Percentiles rank a stretch among this genome's conserved stretches.
phyloP scores from a whole-genome alignment of 2,329 filamentous ascomycete genomes.

The Polychaeton citri region DNA sequence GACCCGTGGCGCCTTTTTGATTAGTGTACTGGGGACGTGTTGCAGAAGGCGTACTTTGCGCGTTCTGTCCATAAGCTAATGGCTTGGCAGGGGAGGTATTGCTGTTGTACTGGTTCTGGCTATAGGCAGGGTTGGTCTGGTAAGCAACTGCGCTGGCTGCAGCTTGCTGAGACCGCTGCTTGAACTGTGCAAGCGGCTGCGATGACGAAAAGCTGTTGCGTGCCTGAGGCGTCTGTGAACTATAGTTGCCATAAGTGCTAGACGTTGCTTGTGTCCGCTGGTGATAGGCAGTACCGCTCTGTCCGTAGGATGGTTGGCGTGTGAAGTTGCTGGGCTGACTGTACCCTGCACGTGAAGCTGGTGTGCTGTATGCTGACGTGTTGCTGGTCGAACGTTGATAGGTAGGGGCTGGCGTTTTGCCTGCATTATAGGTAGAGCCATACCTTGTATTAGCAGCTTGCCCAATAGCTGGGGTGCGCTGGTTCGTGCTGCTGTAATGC shows the following conservation, averaged over 20 bases:
- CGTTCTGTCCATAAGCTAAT: conserved; percentile 4
- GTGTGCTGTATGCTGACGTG: conserved; percentile 12
- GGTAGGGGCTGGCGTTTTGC: conserved; percentile 14
- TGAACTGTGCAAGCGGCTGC: conserved; percentile 12
- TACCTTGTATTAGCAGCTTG: conserved; percentile 22
- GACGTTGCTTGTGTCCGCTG: conserved; percentile 9
- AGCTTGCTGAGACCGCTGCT: conserved; percentile 10
- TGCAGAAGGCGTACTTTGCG: neutral
- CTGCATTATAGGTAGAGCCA: conserved; percentile 12
- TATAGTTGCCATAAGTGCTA: conserved; percentile 6
- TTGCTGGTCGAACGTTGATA: conserved; percentile 17
- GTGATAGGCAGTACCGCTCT: conserved; percentile 8
- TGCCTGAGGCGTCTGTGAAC: neutral
- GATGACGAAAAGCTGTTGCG: neutral
- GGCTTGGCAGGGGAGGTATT: conserved; percentile 16
- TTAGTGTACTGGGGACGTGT: conserved; percentile 1
- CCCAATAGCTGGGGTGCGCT: conserved; percentile 20
- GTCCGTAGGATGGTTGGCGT: conserved; percentile 12
- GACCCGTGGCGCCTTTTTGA: conserved; percentile 1
- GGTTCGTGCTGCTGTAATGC: conserved; percentile 20
- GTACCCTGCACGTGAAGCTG: conserved; percentile 10
- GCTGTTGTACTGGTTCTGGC: conserved; percentile 11
- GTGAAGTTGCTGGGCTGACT: conserved; percentile 15
- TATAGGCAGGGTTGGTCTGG: conserved; percentile 8
- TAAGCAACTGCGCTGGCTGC: conserved; percentile 13